These are phyloP conservation scores for Cystobasidiaceae sp. DNA, from an alignment of 1,284 basidiomycete species.

Conservation along the genomic window DNA sequence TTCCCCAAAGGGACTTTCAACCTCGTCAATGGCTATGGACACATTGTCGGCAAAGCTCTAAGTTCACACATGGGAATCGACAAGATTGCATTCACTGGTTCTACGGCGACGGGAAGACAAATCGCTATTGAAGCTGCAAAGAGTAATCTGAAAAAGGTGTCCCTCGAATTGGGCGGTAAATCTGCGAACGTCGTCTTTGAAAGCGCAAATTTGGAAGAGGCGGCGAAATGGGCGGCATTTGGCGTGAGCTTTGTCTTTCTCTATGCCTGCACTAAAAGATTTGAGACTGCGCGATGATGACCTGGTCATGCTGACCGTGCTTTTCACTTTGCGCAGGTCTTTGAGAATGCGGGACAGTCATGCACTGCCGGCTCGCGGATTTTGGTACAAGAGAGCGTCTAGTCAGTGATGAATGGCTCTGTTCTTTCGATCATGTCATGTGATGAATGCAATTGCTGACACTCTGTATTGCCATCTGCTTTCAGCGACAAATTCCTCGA, in stretches of 20 bases:
- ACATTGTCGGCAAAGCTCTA: constrained; percentile 31
- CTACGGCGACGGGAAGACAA: constrained; percentile 45
- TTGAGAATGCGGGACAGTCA: constrained; percentile 8
- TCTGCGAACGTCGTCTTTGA: constrained; percentile 43
- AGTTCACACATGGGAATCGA: constrained; percentile 37
- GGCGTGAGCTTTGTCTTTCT: too few species aligned
- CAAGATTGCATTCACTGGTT: constrained; percentile 44
- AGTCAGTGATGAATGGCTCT: background rate
- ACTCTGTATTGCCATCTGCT: background rate
- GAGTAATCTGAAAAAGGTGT: constrained; percentile 46
- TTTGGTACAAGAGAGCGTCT: constrained; percentile 37
- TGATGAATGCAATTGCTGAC: background rate
- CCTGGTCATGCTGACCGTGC: too few species aligned
- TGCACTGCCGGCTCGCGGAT: constrained; percentile 40
- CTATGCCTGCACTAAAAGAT: too few species aligned
- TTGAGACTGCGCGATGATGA: too few species aligned
- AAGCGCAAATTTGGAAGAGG: constrained; percentile 39
- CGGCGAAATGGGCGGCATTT: constrained; percentile 39
- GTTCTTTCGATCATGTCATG: background rate
- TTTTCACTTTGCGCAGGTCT: too few species aligned
- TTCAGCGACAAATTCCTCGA: constrained; percentile 65
- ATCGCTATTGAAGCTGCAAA: constrained; percentile 47
- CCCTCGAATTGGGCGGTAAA: constrained; percentile 48
- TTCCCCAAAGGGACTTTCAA: constrained; percentile 44
- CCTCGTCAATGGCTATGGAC: constrained; percentile 42